Percentiles rank a stretch among this genome's conserved stretches.
phyloP scores from a whole-genome alignment of 352 stramenopile genomes.

The Pythium scleroteichum region DNA sequence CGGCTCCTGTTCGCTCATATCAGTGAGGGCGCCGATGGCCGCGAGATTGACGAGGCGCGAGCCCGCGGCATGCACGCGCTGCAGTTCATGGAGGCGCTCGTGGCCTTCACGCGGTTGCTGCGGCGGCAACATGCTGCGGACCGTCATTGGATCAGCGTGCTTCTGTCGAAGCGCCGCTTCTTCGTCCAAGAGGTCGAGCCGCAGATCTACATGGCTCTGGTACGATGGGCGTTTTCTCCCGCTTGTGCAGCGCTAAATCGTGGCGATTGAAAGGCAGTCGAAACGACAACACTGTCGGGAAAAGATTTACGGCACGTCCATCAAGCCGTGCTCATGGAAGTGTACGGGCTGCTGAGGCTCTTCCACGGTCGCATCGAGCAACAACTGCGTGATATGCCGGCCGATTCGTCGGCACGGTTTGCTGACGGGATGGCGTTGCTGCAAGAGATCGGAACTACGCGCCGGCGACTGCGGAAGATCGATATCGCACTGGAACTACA shows the following conservation, averaged over 20 bases:
- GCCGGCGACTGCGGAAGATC: constrained; percentile 55
- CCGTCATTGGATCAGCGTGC: constrained; percentile 44
- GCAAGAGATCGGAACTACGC: constrained; percentile 31
- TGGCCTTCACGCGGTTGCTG: constrained; percentile 51
- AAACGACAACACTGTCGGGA: constrained; percentile 16
- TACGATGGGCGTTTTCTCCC: constrained; percentile 21
- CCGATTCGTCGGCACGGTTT: neutral
- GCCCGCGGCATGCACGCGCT: constrained; percentile 35
- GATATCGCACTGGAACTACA: constrained; percentile 29
- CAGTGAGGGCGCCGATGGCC: neutral
- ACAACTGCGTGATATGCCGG: constrained; percentile 27
- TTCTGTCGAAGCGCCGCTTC: constrained; percentile 40
- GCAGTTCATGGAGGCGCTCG: constrained; percentile 52
- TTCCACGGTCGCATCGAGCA: constrained; percentile 57
- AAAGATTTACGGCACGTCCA: constrained; percentile 40
- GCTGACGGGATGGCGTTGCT: constrained; percentile 58
- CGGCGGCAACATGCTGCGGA: constrained; percentile 9
- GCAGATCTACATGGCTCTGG: constrained; percentile 62
- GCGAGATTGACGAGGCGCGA: neutral
- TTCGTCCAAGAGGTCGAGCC: constrained; percentile 59
- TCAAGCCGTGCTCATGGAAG: constrained; percentile 36
- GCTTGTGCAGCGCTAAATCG: no score
- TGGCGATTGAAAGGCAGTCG: neutral
- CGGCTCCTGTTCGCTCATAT: constrained; percentile 46
- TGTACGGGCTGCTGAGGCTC: constrained; percentile 56